Evolutionary conservation across 345 rosid genomes (phyloP).

Genomic region (Murraya paniculata): DNA sequence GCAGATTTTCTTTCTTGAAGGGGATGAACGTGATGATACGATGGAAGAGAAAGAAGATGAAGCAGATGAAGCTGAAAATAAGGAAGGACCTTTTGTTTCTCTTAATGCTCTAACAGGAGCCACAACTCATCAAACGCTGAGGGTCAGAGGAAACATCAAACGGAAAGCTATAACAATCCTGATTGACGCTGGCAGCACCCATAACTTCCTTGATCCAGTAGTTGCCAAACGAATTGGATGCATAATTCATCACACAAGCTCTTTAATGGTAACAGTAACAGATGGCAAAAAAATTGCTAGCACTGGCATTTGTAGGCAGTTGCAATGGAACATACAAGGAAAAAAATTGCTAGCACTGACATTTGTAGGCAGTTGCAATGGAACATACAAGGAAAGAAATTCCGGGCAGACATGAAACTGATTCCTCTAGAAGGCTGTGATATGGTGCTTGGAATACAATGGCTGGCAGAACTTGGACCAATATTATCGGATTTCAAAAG

Average conservation of each 20-base stretch:
- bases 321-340: not conserved
- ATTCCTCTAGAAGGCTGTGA: not conserved
- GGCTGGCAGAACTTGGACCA: not conserved
- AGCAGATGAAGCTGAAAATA: not conserved
- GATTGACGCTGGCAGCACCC: not conserved
- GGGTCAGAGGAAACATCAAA: not conserved
- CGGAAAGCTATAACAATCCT: not conserved
- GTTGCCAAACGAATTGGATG: not conserved
- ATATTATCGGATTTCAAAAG: not conserved
- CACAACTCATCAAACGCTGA: not conserved
- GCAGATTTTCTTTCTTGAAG: not conserved
- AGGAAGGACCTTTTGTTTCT: not conserved
- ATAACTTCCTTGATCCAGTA: not conserved
- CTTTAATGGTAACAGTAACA: not conserved
- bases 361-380: not conserved
- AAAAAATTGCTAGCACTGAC: not conserved
- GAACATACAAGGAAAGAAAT: not conserved
- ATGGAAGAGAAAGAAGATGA: not conserved
- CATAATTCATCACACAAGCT: not conserved
- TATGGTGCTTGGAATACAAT: not conserved
- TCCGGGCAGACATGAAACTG: not conserved
- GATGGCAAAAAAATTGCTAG: not conserved
- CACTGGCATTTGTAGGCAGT: not conserved
- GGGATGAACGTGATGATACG: not conserved
- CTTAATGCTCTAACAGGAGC: not conserved